Base-by-base conservation (phyloP, 257 asterid species). In the Mitragyna speciosa region DNA sequence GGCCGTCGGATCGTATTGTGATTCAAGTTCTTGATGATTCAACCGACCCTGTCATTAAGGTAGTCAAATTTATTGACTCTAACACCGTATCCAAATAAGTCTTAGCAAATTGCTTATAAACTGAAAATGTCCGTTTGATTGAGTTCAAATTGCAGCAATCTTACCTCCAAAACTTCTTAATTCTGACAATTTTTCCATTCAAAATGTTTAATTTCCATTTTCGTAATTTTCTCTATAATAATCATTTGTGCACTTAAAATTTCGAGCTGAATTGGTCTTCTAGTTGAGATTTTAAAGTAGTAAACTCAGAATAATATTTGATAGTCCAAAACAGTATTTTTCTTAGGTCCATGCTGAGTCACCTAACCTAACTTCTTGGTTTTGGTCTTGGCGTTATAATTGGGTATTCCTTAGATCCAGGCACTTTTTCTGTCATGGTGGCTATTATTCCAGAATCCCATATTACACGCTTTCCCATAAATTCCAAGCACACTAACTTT, bases 1-100 rank as follows among this genome's bases (percentile, higher is more conserved):
- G 98, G 98, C 98, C 98, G 52, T 83, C 96, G 3, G 97, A 92
- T 88, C 92, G 97, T 79, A 86, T 94, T 24, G 97, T 94, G 78
- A 92, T 94, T 87, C 98, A 94, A 86, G 98, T 94, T 9, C 89
- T 94, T 72, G 97, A 92, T 82, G 98, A 94, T 82, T 94, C 98
- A 9, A 94, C 97, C 10, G 98, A 94, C 74, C 87, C 85, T 10
- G 5, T 84, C 5, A 81, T 90, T 81, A 94, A 94, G 98, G 98
- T 92, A 89, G 22, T 20, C 11, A 31, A 43, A 71, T 41, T 45
- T 36, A 3, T 54, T 9, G 63, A 14, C 48, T 52, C 71, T 45
- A 0, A 59, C 26, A 56, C 24, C 0, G 26, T 11, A 56, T 65
- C 16, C 39, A 45, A 2, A 41, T 7, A 7, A 64, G 28, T 6